These are phyloP conservation scores for Limonium bicolor DNA, from an alignment of 148 eudicot genomes.

Conservation along the genomic window DNA sequence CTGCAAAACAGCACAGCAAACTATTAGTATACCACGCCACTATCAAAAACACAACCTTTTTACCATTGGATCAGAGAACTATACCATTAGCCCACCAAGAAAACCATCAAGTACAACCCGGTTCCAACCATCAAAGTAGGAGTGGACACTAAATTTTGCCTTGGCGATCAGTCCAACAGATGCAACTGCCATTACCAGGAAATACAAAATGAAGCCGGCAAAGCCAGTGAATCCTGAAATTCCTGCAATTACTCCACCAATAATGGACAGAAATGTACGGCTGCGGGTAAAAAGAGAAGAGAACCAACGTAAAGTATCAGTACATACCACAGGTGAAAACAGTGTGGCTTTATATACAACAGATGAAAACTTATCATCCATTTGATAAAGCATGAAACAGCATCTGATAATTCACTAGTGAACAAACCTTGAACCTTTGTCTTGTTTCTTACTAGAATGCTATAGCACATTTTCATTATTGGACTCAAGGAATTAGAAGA, in stretches of 20 bases:
- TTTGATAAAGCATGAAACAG: no score
- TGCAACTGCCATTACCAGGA: conserved; percentile 76
- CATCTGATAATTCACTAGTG: no score
- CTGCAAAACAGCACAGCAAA: conserved; percentile 41
- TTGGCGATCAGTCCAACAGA: conserved; percentile 76
- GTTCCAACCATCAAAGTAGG: conserved; percentile 88
- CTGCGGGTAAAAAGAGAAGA: conserved; percentile 33
- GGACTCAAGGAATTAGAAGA: no score
- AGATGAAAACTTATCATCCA: no score
- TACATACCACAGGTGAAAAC: neutral
- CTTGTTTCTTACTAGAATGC: no score
- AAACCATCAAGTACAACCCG: conserved; percentile 73
- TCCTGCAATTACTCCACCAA: conserved; percentile 87
- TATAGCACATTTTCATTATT: no score
- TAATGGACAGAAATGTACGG: conserved; percentile 86
- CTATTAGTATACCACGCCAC: no score
- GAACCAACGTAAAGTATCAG: no score
- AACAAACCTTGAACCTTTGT: no score
- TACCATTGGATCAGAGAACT: conserved; percentile 7
- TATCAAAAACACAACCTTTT: no score
- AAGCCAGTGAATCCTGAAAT: conserved; percentile 70
- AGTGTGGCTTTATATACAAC: no score
- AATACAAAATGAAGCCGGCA: conserved; percentile 71
- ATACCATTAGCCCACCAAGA: conserved; percentile 92
- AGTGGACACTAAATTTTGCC: conserved; percentile 65